A percentile compares a stretch with the other conserved stretches of the same genome.
phyloP scores from a whole-genome alignment of 805 yeast species.

The Yarrowia divulgata region DNA sequence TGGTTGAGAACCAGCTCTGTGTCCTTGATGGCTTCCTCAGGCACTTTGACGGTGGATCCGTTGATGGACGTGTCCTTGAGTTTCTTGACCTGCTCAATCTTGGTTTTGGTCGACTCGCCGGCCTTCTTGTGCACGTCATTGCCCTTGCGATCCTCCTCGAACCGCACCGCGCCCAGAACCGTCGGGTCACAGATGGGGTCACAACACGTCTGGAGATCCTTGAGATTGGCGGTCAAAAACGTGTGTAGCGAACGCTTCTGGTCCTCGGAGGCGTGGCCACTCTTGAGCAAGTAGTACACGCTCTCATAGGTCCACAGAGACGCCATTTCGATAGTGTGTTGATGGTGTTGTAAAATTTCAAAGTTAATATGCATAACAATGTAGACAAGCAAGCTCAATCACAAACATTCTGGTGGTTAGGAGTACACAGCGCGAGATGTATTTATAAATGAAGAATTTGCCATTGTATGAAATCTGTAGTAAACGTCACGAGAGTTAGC shows the following conservation, averaged over 20 bases:
- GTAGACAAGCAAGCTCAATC: conserved; percentile 3
- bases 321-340: conserved; percentile 23
- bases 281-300: conserved; percentile 27
- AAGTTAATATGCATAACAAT: conserved; percentile 13
- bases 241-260: not conserved
- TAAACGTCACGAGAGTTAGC: no score
- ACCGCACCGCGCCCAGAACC: conserved; percentile 15
- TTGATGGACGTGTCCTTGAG: conserved; percentile 7
- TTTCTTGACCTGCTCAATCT: conserved; percentile 20
- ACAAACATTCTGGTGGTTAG: no score
- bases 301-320: conserved; percentile 35
- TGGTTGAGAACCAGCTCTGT: conserved; percentile 26
- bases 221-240: conserved; percentile 29
- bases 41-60: conserved; percentile 6
- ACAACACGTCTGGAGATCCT: conserved; percentile 17
- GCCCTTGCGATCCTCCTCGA: conserved; percentile 37
- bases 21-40: conserved; percentile 11
- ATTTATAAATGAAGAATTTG: no score
- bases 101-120: conserved; percentile 14
- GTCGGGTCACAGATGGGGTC: conserved; percentile 18
- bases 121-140: conserved; percentile 33
- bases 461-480: no score
- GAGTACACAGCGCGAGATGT: no score
- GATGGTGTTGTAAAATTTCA: conserved; percentile 29
- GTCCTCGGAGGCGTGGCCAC: not conserved